Evolutionary conservation across 2,329 filamentous ascomycete genomes (phyloP).

Genomic region (Cadophora gregata): DNA sequence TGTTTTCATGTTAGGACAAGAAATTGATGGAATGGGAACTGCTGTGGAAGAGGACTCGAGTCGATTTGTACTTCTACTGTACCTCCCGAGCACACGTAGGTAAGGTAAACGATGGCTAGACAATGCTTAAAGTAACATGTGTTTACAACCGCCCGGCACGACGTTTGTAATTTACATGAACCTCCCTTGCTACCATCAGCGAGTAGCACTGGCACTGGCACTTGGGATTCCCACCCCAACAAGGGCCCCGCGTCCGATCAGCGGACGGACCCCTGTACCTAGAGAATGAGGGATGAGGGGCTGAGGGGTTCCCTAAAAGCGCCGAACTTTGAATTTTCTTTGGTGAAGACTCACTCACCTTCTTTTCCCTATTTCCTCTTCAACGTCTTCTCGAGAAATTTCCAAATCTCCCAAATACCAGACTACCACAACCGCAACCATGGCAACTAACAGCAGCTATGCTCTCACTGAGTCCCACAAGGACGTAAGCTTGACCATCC

Average conservation of each 20-base stretch:
- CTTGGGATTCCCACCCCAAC: neutral
- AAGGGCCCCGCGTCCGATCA: slow-evolving; percentile 4
- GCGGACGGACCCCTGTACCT: neutral
- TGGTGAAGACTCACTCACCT: slow-evolving; percentile 5
- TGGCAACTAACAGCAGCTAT: slow-evolving; percentile 28
- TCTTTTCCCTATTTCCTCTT: neutral
- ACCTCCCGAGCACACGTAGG: too few species aligned
- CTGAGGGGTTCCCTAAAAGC: neutral
- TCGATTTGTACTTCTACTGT: neutral
- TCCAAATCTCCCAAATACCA: neutral
- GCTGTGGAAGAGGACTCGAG: neutral
- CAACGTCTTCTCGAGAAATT: neutral
- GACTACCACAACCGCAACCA: slow-evolving; percentile 22
- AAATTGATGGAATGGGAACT: neutral
- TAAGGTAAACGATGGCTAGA: too few species aligned
- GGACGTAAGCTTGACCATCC: slow-evolving; percentile 19
- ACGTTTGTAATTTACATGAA: too few species aligned
- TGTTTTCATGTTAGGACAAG: neutral
- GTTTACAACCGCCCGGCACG: too few species aligned
- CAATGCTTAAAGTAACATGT: too few species aligned
- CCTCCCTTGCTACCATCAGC: too few species aligned
- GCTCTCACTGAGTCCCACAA: slow-evolving; percentile 28
- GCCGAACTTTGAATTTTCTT: slow-evolving; percentile 7
- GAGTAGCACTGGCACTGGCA: too few species aligned
- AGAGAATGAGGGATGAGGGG: neutral